Evolutionary conservation across 441 rosid species (phyloP), one percentile per base, ranked within the genome.

Genomic region (Geranium incanum): DNA sequence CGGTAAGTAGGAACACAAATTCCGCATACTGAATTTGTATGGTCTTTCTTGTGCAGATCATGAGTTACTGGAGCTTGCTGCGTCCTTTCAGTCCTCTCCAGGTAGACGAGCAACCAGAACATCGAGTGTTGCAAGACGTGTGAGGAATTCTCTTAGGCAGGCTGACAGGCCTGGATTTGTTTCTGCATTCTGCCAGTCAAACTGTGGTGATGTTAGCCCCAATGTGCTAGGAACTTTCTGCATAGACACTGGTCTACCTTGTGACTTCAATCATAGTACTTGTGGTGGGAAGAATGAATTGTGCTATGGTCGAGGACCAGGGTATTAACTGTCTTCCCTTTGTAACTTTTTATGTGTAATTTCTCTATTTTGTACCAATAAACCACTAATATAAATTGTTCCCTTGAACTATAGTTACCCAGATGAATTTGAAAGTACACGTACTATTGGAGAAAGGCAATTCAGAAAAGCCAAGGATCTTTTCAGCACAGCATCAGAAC

Each of bases 131-230:
- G 83, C 90, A 67, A 86, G 85, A 74, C 93, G 92, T 74, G 95
- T 93, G 76, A 84, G 97, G 81, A 78, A 87, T 84, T 76, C 86
- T 80, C 84, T 87, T 71, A 89, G 94, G 86, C 84, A 83, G 66
- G 85, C 92, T 71, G 91, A 87, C 66, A 91, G 60, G 74, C 98
- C 96, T 72, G 83, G 75, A 72, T 93, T 93, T 86, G 92, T 93
- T 65, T 87, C 97, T 82, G 97, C 96, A 59, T 94, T 94, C 80
- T 94, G 97, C 79, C 98, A 94, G 78, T 71, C 95, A 16, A 94
- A 90, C 79, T 94, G 98, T 79, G 98, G 98, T 62, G 97, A 94
- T 80, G 95, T 94, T 77, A 94, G 95, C 82, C 98, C 97, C 72
- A 91, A 94, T 75, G 89, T 91, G 78, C 97, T 88, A 62, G 95